Evolutionary conservation across 352 stramenopile species (phyloP), one percentile per base, ranked within the genome.

Genomic region (Phytopythium cucurbitacearum): DNA sequence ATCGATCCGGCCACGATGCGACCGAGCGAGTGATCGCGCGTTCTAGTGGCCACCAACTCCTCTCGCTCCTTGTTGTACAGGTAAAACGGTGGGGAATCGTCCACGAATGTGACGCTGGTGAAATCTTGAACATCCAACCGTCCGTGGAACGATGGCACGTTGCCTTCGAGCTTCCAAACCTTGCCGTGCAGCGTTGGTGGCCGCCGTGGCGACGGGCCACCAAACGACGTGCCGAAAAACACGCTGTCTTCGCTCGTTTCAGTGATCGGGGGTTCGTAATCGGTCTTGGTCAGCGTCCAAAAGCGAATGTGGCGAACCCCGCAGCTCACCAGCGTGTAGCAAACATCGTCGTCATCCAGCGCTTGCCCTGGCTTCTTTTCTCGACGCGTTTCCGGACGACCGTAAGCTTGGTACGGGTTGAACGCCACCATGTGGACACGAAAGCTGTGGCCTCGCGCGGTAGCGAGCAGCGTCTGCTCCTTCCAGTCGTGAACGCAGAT

Each of bases 401-500:
- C 75, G 39, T 80, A 87, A 13, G 75, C 80, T 56, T 90, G 76
- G 39, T 73, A 87, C 15, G 80, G 80, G 48, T 88, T 90, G 56
- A 90, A 90, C 12, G 71, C 76, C 15, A 90, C 49, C 6, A 65
- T 68, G 34, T 87, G 68, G 2, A 90, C 80, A 21, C 76, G 73
- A 46, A 87, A 84, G 37, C 74, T 90, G 54, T 88, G 80, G 3
- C 80, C 80, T 33, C 74, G 64, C 11, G 76, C 73, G 5, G 68
- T 87, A 10, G 73, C 61, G 4, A 90, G 57, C 12, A 86, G 48
- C 13, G 60, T 80, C 40, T 86, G 69, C 2, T 83, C 67, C 37
- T 77, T 72, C 80, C 80, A 90, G 57, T 88, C 75, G 62, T 90
- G 76, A 39, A 90, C 58, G 32, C 74, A 90, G 46, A 90, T 86